Evolutionary conservation across 345 rosid species (phyloP).

Genomic region (Citrus sp.): DNA sequence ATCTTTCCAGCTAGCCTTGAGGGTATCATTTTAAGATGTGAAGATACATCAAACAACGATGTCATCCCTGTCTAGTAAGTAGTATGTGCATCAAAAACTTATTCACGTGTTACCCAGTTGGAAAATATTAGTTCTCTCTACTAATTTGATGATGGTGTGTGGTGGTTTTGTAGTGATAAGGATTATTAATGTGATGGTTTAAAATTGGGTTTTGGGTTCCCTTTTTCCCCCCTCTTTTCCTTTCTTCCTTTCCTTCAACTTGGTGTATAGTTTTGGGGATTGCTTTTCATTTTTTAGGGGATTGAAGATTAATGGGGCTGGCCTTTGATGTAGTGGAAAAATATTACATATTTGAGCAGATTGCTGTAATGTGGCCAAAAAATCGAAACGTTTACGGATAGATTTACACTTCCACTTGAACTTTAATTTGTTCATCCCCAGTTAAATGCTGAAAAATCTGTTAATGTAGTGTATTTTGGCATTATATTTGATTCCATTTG

Average conservation of each 20-base stretch:
- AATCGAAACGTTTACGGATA: neutral
- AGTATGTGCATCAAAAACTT: neutral
- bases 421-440: neutral
- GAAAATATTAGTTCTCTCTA: constrained; percentile 6
- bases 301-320: constrained; percentile 6
- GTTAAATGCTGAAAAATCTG: constrained; percentile 1
- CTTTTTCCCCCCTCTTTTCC: neutral
- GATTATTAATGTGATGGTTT: constrained; percentile 1
- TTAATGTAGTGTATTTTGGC: constrained; percentile 12
- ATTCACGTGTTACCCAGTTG: neutral
- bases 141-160: constrained; percentile 16
- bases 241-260: constrained; percentile 1
- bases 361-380: neutral
- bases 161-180: constrained; percentile 15
- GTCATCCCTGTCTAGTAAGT: constrained; percentile 78
- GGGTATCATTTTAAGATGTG: constrained; percentile 91
- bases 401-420: constrained; percentile 7
- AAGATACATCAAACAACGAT: constrained; percentile 86
- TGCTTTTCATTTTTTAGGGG: constrained; percentile 10
- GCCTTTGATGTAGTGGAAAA: neutral
- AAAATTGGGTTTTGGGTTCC: constrained; percentile 3
- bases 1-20: constrained; percentile 86
- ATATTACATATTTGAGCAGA: neutral
- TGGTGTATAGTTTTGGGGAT: constrained; percentile 17
- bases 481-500: neutral